Percentiles rank a stretch among this genome's conserved stretches.
Evolutionary conservation across 257 asterid genomes (phyloP).

Genomic region (Datura wrightii): DNA sequence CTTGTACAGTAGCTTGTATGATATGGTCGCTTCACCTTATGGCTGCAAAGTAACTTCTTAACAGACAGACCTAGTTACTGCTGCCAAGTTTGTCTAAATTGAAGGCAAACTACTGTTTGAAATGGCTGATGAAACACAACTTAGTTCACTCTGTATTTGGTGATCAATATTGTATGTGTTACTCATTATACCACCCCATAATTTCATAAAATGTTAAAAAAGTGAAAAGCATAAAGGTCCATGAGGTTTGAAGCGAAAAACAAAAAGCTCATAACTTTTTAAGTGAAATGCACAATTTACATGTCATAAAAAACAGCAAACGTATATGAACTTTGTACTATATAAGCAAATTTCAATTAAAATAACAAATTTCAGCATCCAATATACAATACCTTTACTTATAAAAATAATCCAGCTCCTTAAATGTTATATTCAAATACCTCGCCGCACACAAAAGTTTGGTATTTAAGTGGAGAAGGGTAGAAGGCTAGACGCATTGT

Average conservation of each 20-base stretch:
- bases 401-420: neutral
- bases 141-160: neutral
- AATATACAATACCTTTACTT: neutral
- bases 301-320: neutral
- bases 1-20: neutral
- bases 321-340: neutral
- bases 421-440: conserved; percentile 7
- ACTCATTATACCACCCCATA: neutral
- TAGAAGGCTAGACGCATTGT: neutral
- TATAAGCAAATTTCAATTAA: neutral
- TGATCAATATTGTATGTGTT: neutral
- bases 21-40: conserved; percentile 12
- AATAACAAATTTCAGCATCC: neutral
- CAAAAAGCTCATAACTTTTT: neutral
- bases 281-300: neutral
- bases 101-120: conserved; percentile 11
- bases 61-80: neutral
- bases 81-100: neutral
- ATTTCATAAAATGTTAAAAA: neutral
- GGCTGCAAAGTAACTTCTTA: conserved; percentile 6
- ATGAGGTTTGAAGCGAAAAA: conserved; percentile 12
- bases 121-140: neutral
- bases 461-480: neutral
- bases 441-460: neutral
- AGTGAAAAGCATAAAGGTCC: neutral